Percentiles rank a stretch among this genome's conserved stretches.
These are phyloP conservation scores for Coemansia sp. DNA, from an alignment of 192 early-diverging fungal species.

Conservation along the genomic window DNA sequence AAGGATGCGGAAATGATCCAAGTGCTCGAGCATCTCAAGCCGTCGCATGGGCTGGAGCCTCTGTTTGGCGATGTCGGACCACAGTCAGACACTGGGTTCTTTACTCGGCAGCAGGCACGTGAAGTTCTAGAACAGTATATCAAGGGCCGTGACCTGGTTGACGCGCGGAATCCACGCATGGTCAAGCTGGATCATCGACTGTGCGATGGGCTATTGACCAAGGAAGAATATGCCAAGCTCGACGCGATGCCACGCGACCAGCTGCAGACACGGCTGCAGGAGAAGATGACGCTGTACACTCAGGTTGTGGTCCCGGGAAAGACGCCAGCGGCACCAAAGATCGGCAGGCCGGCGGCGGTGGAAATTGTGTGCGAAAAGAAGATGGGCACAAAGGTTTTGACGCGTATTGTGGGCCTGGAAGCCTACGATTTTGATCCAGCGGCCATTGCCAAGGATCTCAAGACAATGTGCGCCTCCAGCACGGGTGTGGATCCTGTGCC, in stretches of 20 bases:
- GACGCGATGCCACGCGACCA: slow-evolving; percentile 60
- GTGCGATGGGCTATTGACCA: slow-evolving; percentile 66
- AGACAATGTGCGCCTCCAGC: slow-evolving; percentile 44
- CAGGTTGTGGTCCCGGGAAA: slow-evolving; percentile 25
- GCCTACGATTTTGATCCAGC: slow-evolving; percentile 38
- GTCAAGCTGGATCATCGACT: slow-evolving; percentile 68
- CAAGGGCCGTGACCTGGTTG: slow-evolving; percentile 59
- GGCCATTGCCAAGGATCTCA: slow-evolving; percentile 41
- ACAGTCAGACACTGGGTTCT: slow-evolving; percentile 58
- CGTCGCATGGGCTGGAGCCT: slow-evolving; percentile 44
- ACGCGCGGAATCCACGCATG: slow-evolving; percentile 58
- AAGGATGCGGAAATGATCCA: slow-evolving; percentile 6
- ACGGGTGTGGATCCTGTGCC: slow-evolving; percentile 40
- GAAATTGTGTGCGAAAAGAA: slow-evolving; percentile 48
- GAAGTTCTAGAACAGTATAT: slow-evolving; percentile 64
- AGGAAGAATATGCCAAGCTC: slow-evolving; percentile 65
- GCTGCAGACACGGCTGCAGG: slow-evolving; percentile 50
- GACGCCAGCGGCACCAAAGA: slow-evolving; percentile 13
- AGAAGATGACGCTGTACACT: slow-evolving; percentile 50
- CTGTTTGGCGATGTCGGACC: slow-evolving; percentile 59
- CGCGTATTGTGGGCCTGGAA: slow-evolving; percentile 43
- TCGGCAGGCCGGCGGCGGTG: slow-evolving; percentile 27
- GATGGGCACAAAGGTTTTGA: slow-evolving; percentile 53
- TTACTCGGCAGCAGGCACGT: slow-evolving; percentile 61
- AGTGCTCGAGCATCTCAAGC: slow-evolving; percentile 59